These are phyloP conservation scores for Eremochloa ophiuroides DNA, from an alignment of 176 grass and related monocot species.

Conservation along the genomic window DNA sequence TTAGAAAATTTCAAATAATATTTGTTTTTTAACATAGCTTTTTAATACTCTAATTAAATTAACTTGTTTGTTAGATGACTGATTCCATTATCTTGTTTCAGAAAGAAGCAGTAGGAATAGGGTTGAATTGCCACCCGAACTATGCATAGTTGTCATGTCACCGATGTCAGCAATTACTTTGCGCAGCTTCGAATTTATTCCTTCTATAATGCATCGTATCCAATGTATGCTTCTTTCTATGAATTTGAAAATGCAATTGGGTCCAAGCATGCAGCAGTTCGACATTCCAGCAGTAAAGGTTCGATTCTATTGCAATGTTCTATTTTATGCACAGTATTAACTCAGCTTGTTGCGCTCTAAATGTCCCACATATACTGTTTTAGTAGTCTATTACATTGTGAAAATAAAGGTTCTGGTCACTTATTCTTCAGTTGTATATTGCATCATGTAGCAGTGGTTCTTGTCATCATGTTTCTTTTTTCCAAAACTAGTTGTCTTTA, in stretches of 20 bases:
- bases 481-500: background rate
- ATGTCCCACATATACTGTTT: background rate
- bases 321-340: background rate
- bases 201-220: slow-evolving; percentile 72
- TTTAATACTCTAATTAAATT: background rate
- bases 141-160: slow-evolving; percentile 64
- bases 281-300: slow-evolving; percentile 55
- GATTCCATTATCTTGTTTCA: slow-evolving; percentile 22
- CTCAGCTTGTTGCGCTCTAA: background rate
- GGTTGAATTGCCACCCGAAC: slow-evolving; percentile 74
- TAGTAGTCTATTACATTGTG: background rate
- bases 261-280: slow-evolving; percentile 43
- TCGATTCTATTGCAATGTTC: background rate
- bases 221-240: slow-evolving; percentile 69
- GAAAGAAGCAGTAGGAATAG: background rate
- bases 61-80: background rate
- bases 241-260: slow-evolving; percentile 51
- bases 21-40: background rate
- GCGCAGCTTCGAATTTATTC: slow-evolving; percentile 42
- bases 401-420: background rate
- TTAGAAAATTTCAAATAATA: background rate
- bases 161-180: slow-evolving; percentile 42
- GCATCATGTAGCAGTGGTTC: background rate
- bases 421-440: slow-evolving; percentile 2
- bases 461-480: background rate